Conservation (phyloP, 2,329 filamentous ascomycete species). For the Didymella lethalis region DNA sequence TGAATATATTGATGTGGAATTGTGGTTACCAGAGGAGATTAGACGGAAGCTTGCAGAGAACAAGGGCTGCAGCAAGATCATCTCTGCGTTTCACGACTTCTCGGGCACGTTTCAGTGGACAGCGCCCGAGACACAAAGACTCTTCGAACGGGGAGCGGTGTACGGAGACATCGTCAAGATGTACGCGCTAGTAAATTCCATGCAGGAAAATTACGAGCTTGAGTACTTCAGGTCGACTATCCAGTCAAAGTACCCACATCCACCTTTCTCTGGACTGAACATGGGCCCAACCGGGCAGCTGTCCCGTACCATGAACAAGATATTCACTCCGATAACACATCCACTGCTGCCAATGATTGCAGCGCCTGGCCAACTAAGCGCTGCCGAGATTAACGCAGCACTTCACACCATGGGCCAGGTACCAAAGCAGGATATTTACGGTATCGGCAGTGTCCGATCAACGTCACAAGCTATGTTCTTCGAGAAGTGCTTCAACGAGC, state of each 20-base stretch:
- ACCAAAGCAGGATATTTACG: constrained; percentile 80
- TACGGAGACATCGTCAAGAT: constrained; percentile 91
- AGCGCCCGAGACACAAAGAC: constrained; percentile 71
- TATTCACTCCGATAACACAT: constrained; percentile 89
- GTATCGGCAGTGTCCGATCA: constrained; percentile 76
- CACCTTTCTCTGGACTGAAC: constrained; percentile 82
- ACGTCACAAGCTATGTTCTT: constrained; percentile 84
- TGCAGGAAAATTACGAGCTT: constrained; percentile 88
- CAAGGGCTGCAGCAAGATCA: constrained; percentile 81
- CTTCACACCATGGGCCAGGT: constrained; percentile 81
- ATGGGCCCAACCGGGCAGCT: constrained; percentile 89
- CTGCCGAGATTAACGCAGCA: constrained; percentile 83
- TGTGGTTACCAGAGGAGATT: constrained; percentile 83
- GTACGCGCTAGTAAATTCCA: constrained; percentile 82
- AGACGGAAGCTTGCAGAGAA: constrained; percentile 71
- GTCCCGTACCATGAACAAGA: constrained; percentile 81
- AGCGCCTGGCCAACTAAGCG: constrained; percentile 84
- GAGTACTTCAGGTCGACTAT: constrained; percentile 87
- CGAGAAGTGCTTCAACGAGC: constrained; percentile 68
- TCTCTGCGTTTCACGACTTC: constrained; percentile 92
- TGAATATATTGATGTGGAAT: constrained; percentile 88
- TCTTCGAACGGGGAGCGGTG: constrained; percentile 74
- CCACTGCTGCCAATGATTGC: constrained; percentile 83
- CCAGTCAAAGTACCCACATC: constrained; percentile 72
- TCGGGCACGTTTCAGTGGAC: constrained; percentile 86